Evolutionary conservation across 148 eudicot species (phyloP).

Genomic region (Polygonum aviculare): DNA sequence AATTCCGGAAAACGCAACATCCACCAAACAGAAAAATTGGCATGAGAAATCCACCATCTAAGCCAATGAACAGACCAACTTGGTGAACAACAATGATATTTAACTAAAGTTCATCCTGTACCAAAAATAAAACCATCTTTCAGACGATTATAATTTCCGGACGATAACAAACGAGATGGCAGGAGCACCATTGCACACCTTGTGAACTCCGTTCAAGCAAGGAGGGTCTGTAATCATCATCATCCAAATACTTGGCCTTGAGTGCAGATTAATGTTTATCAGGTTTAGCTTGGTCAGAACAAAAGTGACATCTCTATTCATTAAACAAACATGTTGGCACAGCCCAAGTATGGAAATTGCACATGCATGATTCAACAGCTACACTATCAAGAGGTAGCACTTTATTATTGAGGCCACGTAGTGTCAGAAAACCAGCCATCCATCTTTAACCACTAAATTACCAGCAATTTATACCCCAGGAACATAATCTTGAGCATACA

Average conservation of each 20-base stretch:
- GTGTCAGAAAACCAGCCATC: background rate
- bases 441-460: background rate
- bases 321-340: background rate
- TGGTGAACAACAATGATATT: no score
- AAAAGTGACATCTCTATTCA: background rate
- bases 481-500: background rate
- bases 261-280: background rate
- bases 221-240: background rate
- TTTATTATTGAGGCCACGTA: background rate
- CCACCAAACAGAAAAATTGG: no score
- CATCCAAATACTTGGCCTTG: background rate
- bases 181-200: background rate
- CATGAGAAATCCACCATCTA: no score
- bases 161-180: no score
- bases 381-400: background rate
- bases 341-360: background rate
- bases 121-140: no score
- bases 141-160: no score
- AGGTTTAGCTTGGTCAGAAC: background rate
- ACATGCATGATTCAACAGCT: background rate
- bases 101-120: no score
- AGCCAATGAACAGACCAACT: no score
- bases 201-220: no score
- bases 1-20: no score
- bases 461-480: background rate